Base-by-base conservation (phyloP, 2,329 filamentous ascomycete genomes). In the Aschersonia sp. region DNA sequence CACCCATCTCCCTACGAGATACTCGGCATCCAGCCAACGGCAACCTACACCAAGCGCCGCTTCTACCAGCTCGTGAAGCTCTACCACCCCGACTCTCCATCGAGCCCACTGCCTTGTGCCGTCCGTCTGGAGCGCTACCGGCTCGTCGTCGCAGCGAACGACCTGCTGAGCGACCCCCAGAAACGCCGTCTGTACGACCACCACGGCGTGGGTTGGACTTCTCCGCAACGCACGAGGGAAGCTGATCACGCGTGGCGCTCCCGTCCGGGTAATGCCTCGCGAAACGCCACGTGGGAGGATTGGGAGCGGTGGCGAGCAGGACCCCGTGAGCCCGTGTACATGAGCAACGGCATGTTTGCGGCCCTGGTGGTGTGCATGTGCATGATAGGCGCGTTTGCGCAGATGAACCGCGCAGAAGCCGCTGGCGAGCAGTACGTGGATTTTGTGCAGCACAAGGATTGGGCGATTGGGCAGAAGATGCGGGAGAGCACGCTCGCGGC, bases 261-360 rank as follows among this genome's bases (percentile, higher is more conserved):
- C 10, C 60, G 61, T 35, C 67, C 70, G 0, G 70, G 69, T 30
- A 74, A 65, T 48, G 63, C 76, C 9, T 73, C 73, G 46, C 66
- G 67, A 55, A 97, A 97, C 62, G 92, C 88, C 1, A 97, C 92
- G 0, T 98, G 92, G 92, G 92, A 98, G 62, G 92, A 98, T 62
- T 96, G 89, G 89, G 87, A 95, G 67, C 74, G 74, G 43, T 94
- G 84, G 82, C 76, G 85, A 56, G 63, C 71, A 45, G 68, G 71
- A 55, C 62, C 62, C 53, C 68, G 65, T 53, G 66, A 73, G 52
- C 75, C 75, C 0, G 56, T 81, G 47, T 85, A 80, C 64, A 80
- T 91, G 66, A 85, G 84, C 50, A 94, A 95, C 59, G 78, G 80
- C 42, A 74, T 80, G 9, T 97, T 97, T 59, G 77, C 77, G 5